Evolutionary conservation across 2,329 filamentous ascomycete genomes (phyloP).

Genomic region (Xylariaceae sp.): DNA sequence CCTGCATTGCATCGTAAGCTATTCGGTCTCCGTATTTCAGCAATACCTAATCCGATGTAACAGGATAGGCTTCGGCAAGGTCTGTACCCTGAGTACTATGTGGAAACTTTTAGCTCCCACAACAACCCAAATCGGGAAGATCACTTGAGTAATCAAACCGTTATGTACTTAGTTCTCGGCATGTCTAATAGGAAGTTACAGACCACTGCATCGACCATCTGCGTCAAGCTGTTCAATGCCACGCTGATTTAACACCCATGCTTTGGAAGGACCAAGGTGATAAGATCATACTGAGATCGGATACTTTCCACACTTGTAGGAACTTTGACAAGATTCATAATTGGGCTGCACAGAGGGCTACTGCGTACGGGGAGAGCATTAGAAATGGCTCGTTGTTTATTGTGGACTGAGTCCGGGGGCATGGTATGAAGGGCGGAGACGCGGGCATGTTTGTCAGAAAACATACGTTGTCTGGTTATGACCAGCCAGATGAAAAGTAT

Average conservation of each 20-base stretch:
- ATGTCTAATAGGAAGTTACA: neutral
- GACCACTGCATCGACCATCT: slow-evolving; percentile 9
- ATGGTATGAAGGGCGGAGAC: too few relatives aligned
- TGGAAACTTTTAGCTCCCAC: neutral
- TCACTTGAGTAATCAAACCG: slow-evolving; percentile 5
- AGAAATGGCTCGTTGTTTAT: slow-evolving; percentile 3
- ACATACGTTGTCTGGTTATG: too few relatives aligned
- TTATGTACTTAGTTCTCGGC: too few relatives aligned
- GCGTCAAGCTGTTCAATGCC: slow-evolving; percentile 8
- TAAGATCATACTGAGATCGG: slow-evolving; percentile 6
- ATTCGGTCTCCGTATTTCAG: neutral
- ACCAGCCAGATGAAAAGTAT: too few relatives aligned
- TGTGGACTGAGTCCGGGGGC: too few relatives aligned
- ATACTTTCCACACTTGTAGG: slow-evolving; percentile 6
- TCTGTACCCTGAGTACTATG: slow-evolving; percentile 7
- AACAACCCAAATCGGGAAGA: slow-evolving; percentile 4
- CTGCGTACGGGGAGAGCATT: slow-evolving; percentile 1
- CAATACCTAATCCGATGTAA: neutral
- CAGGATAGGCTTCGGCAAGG: slow-evolving; percentile 9
- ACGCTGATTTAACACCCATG: slow-evolving; percentile 8
- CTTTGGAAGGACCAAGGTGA: slow-evolving; percentile 4
- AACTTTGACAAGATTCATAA: slow-evolving; percentile 7
- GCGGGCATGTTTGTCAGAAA: too few relatives aligned
- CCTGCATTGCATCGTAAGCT: slow-evolving; percentile 6
- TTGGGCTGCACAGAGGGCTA: slow-evolving; percentile 3